A percentile compares a stretch with the other conserved stretches of the same genome.
Evolutionary conservation across 768 basidiomycete species (phyloP).

Genomic region (Rickenella mellea): DNA sequence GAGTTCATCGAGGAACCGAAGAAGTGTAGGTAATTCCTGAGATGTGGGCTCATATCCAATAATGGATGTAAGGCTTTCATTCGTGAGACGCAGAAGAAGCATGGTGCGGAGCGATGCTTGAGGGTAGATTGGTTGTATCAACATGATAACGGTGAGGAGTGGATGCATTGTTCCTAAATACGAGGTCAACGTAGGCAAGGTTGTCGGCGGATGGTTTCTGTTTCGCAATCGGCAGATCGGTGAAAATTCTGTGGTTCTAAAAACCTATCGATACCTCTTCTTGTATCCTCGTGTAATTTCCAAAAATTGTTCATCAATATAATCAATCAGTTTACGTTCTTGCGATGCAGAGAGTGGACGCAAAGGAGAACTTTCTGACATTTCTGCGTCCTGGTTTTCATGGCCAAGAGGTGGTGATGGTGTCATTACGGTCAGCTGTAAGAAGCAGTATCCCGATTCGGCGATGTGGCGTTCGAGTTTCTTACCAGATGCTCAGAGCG

Average conservation of each 20-base stretch:
- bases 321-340: slow-evolving; percentile 55
- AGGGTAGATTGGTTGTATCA: slow-evolving; percentile 66
- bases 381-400: too few relatives aligned
- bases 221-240: slow-evolving; percentile 16
- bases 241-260: slow-evolving; percentile 1
- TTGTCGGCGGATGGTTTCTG: slow-evolving; percentile 36
- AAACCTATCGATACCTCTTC: slow-evolving; percentile 48
- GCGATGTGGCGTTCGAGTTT: too few relatives aligned
- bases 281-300: slow-evolving; percentile 61
- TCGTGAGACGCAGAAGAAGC: slow-evolving; percentile 63
- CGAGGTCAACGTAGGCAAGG: slow-evolving; percentile 43
- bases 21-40: slow-evolving; percentile 37
- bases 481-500: too few relatives aligned
- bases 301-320: slow-evolving; percentile 57
- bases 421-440: too few relatives aligned
- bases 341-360: slow-evolving; percentile 46
- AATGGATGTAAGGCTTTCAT: slow-evolving; percentile 51
- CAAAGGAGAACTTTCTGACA: too few relatives aligned
- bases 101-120: slow-evolving; percentile 58
- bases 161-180: slow-evolving; percentile 52
- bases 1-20: slow-evolving; percentile 64
- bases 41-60: slow-evolving; percentile 47
- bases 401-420: too few relatives aligned
- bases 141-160: slow-evolving; percentile 54
- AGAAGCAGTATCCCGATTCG: too few relatives aligned